Evolutionary conservation across 1,284 basidiomycete genomes (phyloP).

Genomic region (Cryptococcus sp.): DNA sequence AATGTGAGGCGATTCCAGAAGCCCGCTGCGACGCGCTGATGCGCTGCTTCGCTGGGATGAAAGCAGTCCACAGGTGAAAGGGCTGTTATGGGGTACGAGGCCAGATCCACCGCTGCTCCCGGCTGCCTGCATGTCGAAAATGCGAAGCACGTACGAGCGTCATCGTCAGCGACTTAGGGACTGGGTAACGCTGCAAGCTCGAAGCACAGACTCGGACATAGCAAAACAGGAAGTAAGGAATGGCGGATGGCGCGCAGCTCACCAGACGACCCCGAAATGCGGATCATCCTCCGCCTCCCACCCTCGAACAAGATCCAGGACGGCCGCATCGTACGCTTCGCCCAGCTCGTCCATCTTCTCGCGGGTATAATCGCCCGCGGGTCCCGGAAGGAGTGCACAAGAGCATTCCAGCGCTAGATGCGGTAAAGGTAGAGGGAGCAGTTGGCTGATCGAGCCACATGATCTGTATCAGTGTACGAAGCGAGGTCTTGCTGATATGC

Average conservation of each 20-base stretch:
- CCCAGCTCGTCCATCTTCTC: slow-evolving; percentile 49
- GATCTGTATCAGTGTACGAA: too few species aligned
- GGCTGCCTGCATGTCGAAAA: slow-evolving; percentile 45
- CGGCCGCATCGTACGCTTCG: slow-evolving; percentile 47
- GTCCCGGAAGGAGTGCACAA: slow-evolving; percentile 48
- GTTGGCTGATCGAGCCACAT: slow-evolving; percentile 8
- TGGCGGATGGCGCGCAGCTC: slow-evolving; percentile 4
- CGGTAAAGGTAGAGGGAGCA: slow-evolving; percentile 31
- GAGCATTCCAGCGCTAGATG: slow-evolving; percentile 47
- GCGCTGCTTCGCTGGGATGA: slow-evolving; percentile 50
- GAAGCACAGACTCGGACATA: background rate
- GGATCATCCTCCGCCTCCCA: slow-evolving; percentile 42
- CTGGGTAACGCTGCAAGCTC: too few species aligned
- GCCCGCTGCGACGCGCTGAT: slow-evolving; percentile 50
- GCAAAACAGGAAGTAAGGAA: background rate
- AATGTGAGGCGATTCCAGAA: slow-evolving; percentile 52
- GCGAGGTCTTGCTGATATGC: background rate
- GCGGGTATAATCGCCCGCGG: slow-evolving; percentile 47
- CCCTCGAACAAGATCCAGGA: slow-evolving; percentile 40
- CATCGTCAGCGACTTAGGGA: background rate
- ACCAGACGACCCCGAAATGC: slow-evolving; percentile 46
- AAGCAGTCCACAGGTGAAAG: slow-evolving; percentile 54
- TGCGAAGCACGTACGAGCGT: background rate
- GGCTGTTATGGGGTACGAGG: slow-evolving; percentile 48
- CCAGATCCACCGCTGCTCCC: slow-evolving; percentile 45